Conservation (phyloP, 352 stramenopile species). For the Phytophthora sansomeana region DNA sequence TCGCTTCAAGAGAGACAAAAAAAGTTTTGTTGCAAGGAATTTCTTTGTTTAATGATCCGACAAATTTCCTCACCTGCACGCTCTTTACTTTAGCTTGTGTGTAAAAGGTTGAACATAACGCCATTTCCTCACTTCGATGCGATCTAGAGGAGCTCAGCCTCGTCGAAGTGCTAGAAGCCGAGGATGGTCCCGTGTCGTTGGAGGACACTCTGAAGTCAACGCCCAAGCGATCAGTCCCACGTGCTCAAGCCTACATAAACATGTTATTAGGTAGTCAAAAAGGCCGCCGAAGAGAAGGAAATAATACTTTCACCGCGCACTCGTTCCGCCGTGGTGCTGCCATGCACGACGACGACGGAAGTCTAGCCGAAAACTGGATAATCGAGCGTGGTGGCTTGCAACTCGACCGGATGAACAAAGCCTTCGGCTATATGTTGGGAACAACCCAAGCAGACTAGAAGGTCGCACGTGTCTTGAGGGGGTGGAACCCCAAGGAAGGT, state of each 20-base stretch:
- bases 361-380: no score
- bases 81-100: slow-evolving; percentile 19
- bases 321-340: slow-evolving; percentile 9
- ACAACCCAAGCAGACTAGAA: not conserved
- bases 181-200: not conserved
- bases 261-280: not conserved
- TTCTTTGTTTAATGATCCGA: slow-evolving; percentile 23
- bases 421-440: no score
- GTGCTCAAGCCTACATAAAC: slow-evolving; percentile 27
- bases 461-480: not conserved
- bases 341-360: no score
- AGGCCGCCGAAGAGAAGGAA: not conserved
- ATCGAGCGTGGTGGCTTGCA: no score
- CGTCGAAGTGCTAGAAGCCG: slow-evolving; percentile 16
- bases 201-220: not conserved
- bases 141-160: slow-evolving; percentile 13
- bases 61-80: slow-evolving; percentile 16
- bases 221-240: not conserved
- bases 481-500: slow-evolving; percentile 12
- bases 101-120: not conserved
- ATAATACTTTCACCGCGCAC: slow-evolving; percentile 14
- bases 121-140: slow-evolving; percentile 20
- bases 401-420: no score
- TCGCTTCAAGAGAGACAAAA: slow-evolving; percentile 21
- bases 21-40: slow-evolving; percentile 20